Evolutionary conservation across 1,284 basidiomycete species (phyloP).

Genomic region (Coriolopsis trogii): DNA sequence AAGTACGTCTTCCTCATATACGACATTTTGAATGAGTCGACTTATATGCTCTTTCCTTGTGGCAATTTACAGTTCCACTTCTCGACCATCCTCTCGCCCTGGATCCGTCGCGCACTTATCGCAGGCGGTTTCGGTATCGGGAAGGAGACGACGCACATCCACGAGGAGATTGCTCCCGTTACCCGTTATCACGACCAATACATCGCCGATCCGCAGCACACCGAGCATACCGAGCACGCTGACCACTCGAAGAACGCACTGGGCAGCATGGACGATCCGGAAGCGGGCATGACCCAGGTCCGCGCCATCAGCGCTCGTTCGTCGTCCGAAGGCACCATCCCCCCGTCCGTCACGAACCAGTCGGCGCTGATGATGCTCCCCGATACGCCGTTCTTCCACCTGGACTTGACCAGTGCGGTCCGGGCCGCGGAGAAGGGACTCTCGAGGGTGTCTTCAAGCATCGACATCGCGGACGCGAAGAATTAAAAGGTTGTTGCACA

Average conservation of each 20-base stretch:
- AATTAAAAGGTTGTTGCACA: conserved; percentile 5
- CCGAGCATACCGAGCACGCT: conserved; percentile 4
- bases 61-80: conserved; percentile 79
- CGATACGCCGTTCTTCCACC: conserved; percentile 83
- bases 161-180: conserved; percentile 73
- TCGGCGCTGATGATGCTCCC: conserved; percentile 43
- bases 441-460: conserved; percentile 13
- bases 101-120: conserved; percentile 88
- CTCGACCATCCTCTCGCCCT: conserved; percentile 84
- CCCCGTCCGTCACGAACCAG: conserved; percentile 11
- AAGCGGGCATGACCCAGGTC: conserved; percentile 5
- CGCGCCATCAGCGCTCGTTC: conserved; percentile 15
- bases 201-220: conserved; percentile 31
- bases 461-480: too few relatives aligned
- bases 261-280: conserved; percentile 18
- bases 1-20: conserved; percentile 35
- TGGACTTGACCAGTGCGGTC: conserved; percentile 76
- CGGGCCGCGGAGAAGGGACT: conserved; percentile 59
- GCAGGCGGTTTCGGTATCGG: conserved; percentile 83
- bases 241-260: too few relatives aligned
- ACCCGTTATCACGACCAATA: conserved; percentile 56
- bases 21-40: background rate
- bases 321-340: conserved; percentile 29
- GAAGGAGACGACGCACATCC: conserved; percentile 41
- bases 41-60: background rate